Base-by-base conservation (phyloP, 805 yeast species). In the Candida sonorensis region DNA sequence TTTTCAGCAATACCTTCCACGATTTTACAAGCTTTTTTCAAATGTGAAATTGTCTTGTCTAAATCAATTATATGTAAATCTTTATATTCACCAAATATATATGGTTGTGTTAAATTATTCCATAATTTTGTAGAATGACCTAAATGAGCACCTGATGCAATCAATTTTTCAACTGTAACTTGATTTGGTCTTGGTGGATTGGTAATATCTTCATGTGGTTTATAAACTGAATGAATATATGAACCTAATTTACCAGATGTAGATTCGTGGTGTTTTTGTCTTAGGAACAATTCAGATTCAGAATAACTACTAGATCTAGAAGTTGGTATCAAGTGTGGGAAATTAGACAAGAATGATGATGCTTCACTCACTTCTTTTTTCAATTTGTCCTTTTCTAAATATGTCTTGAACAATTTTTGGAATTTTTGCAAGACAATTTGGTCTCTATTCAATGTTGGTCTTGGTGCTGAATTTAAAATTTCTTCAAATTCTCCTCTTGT, bases 121-220 rank as follows among this genome's bases (percentile, higher is more conserved):
- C 79, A 81, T 40, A 80, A 64, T 3, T 81, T 66, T 22, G 75
- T 80, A n/a, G 95, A 72, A 47, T 90, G 97, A 18, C 98, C 98
- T 45, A 92, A 64, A 57, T 92, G 98, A 28, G 90, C 90, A 32
- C 96, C 97, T 0, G 97, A 85, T 4, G 96, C 90, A 57, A 90
- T 56, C 33, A 92, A 67, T 36, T 76, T 76, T 19, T 85, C 64
- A 23, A 87, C 64, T 3, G 90, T 69, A 10, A 84, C 53, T 35
- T 82, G 74, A 15, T 69, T 58, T 15, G 75, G 63, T 10, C 64
- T 46, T 22, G 71, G 62, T 12, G 95, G 95, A 16, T 65, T 59
- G 27, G 66, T 63, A 19, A 79, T 64, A 38, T 82, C 82, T 39
- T 70, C 66, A 50, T 78, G 77, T 12, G 95, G 94, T 33, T 61